phyloP scores from a whole-genome alignment of 2,329 filamentous ascomycete genomes.

The Stachybotrys chlorohalonatus region DNA sequence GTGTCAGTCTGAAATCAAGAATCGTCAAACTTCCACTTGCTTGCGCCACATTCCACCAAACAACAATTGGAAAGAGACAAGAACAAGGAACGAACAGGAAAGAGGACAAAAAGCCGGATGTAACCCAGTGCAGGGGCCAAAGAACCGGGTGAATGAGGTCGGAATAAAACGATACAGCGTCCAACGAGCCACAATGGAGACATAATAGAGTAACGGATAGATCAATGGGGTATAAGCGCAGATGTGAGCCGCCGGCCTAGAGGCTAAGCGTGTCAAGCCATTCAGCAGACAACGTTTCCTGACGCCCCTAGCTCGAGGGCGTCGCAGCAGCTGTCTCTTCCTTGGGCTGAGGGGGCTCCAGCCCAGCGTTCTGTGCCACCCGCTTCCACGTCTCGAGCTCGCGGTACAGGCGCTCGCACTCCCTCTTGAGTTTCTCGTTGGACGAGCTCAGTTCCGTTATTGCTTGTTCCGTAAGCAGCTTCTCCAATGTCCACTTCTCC shows the following conservation, averaged over 20 bases:
- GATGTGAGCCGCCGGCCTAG: neutral
- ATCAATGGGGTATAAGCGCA: constrained; percentile 15
- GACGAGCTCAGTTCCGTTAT: constrained; percentile 80
- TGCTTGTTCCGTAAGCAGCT: constrained; percentile 80
- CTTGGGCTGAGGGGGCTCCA: constrained; percentile 33
- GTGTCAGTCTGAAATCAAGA: too few relatives aligned
- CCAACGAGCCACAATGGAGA: neutral
- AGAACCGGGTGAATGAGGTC: neutral
- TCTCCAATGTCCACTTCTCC: constrained; percentile 88
- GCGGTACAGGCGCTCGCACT: constrained; percentile 68
- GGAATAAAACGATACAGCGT: neutral
- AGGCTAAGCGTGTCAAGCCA: neutral
- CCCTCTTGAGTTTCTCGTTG: constrained; percentile 78
- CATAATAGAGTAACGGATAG: constrained; percentile 1
- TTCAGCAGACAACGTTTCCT: neutral
- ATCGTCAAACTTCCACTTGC: too few relatives aligned
- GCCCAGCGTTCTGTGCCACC: constrained; percentile 50
- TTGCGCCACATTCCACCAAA: too few relatives aligned
- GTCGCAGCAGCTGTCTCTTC: constrained; percentile 20
- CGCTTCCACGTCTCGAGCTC: constrained; percentile 76
- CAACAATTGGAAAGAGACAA: too few relatives aligned
- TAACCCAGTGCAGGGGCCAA: neutral
- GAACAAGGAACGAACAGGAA: neutral
- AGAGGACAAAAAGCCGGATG: neutral
- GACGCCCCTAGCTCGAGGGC: constrained; percentile 16